Evolutionary conservation across 2,329 filamentous ascomycete species (phyloP), one percentile per base, ranked within the genome.

Genomic region (Didymella segeticola): DNA sequence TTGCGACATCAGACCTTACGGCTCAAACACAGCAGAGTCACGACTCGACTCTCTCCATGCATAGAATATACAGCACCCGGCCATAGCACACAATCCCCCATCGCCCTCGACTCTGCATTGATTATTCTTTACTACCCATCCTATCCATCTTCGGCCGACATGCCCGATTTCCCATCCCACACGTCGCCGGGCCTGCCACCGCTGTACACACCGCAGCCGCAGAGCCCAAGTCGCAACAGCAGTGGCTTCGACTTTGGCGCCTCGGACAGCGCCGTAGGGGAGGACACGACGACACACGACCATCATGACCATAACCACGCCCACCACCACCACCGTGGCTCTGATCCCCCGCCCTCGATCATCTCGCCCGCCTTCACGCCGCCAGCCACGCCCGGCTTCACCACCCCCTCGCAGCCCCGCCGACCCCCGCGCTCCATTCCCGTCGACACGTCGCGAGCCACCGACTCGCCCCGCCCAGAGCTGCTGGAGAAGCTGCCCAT

Each of bases 401-500:
- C 57, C 17, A 72, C 71, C 1, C 71, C 70, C 14, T 73, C 71
- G n/a, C 69, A 68, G 43, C 66, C 64, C 25, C 68, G 69, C 12
- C 51, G 51, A 11, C 68, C 69, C 7, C 69, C 73, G 26, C 66
- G 65, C 63, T 79, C 77, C 15, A 74, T 78, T 25, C 77, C 79
- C 4, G 76, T 82, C 26, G 77, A 78, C 45, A 67, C 69, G 17
- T 72, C 74, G 22, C 27, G 57, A 15, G 43, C 57, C 59, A 70
- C 58, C 57, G 60, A 57, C 38, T 69, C 55, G 77, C 79, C 45
- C 87, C 87, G 83, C 26, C 91, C 91, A 1, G 87, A 85, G 54
- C 81, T 96, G 19, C 84, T 97, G 6, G 82, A 89, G 61, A 84
- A 81, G 12, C 80, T 98, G 1, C 95, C 93, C 7, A 78, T 89